Evolutionary conservation across 345 rosid species (phyloP), one percentile per base, ranked within the genome.

Genomic region (Aquilaria yunnanensis): DNA sequence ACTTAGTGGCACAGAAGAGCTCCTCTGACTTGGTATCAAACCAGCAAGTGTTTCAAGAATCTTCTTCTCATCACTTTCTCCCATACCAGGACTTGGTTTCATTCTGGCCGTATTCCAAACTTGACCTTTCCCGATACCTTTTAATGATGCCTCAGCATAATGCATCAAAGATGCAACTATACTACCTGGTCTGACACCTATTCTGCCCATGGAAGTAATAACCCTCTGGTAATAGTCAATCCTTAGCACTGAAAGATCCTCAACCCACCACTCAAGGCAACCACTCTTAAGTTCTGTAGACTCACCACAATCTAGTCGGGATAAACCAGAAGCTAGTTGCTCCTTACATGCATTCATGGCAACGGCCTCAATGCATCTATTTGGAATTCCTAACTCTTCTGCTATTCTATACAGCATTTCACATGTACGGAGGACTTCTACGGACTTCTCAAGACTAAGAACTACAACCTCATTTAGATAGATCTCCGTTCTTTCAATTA

Each of bases 211-310:
- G 3, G 83, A 83, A 30, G 75, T 56, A 14, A 89, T 74, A 54
- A 83, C 89, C 70, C 79, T 75, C 14, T 70, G 63, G 53, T 89
- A 92, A 63, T 74, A 85, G 47, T 80, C 83, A 46, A 87, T 81
- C 57, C 82, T 67, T 32, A 92, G 74, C 14, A 57, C 77, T 6
- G 90, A 85, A 16, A 92, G 80, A 67, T 92, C 92, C 74, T 92
- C 88, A 2, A 81, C 75, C 98, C 96, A 92, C 91, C 92, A 82
- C 57, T 81, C 88, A 7, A 78, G 69, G 68, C 89, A 77, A 45
- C 73, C 60, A 54, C 78, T 71, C 62, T 86, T 89, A 12, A 86
- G 75, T 62, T 86, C 95, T 9, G 84, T 69, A 12, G 88, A 83
- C 64, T 74, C 70, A 3, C 57, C 66, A 14, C 82, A 81, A 49